A percentile compares a stretch with the other conserved stretches of the same genome.
These are phyloP conservation scores for Talaromyces atroroseus DNA, from an alignment of 2,329 filamentous ascomycete genomes.

Conservation along the genomic window DNA sequence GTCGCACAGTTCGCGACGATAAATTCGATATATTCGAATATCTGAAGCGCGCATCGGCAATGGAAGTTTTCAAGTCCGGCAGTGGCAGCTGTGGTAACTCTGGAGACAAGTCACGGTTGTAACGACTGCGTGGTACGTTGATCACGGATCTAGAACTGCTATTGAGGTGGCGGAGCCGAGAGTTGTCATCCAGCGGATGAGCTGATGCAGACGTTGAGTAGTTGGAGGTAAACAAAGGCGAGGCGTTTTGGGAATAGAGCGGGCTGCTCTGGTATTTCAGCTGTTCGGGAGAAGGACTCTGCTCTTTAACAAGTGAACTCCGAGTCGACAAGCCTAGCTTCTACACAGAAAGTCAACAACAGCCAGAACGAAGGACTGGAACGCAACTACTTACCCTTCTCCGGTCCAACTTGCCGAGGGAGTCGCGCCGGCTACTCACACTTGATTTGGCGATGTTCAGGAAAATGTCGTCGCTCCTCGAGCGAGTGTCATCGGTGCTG, in stretches of 20 bases:
- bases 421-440: constrained; percentile 30
- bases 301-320: constrained; percentile 12
- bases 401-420: constrained; percentile 33
- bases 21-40: constrained; percentile 27
- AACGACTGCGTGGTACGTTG: constrained; percentile 31
- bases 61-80: constrained; percentile 27
- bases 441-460: constrained; percentile 43
- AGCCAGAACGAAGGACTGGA: neutral
- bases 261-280: constrained; percentile 21
- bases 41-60: constrained; percentile 31
- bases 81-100: constrained; percentile 22
- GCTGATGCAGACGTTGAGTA: constrained; percentile 29
- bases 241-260: constrained; percentile 5
- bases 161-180: constrained; percentile 29
- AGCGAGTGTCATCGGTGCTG: constrained; percentile 32
- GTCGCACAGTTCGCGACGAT: constrained; percentile 32
- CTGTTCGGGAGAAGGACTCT: constrained; percentile 13
- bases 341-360: constrained; percentile 6
- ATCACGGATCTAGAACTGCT: constrained; percentile 32
- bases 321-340: constrained; percentile 14
- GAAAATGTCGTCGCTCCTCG: constrained; percentile 42
- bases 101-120: constrained; percentile 31
- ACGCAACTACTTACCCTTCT: constrained; percentile 34
- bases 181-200: constrained; percentile 35
- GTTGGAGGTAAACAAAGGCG: constrained; percentile 7